A percentile compares a stretch with the other conserved stretches of the same genome.
phyloP scores from a whole-genome alignment of 164 flowering plant genomes.

The Platanus orientalis region DNA sequence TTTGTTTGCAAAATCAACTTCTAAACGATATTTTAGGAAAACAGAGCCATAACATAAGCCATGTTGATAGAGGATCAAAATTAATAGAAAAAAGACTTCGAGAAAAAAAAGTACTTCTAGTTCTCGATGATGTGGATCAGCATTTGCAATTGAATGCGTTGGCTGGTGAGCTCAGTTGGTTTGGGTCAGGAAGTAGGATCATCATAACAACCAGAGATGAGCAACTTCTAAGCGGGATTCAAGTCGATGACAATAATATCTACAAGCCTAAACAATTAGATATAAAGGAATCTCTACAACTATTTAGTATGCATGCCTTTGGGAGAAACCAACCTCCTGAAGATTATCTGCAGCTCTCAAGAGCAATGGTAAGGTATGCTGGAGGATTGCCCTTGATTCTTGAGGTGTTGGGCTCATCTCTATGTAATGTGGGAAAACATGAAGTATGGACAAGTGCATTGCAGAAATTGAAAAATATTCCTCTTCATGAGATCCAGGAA shows the following conservation, averaged over 20 bases:
- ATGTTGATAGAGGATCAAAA: neutral
- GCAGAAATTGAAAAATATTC: too few species aligned
- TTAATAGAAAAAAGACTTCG: too few species aligned
- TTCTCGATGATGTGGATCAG: conserved; percentile 23
- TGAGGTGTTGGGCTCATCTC: conserved; percentile 7
- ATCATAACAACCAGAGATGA: conserved; percentile 15
- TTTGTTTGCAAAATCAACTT: neutral
- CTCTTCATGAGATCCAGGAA: too few species aligned
- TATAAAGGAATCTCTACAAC: conserved; percentile 6
- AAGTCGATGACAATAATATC: neutral
- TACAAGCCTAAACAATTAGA: neutral
- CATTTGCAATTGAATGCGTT: conserved; percentile 8
- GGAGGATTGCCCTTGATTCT: conserved; percentile 7
- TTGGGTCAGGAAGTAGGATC: too few species aligned
- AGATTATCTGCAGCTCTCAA: neutral
- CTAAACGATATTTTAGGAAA: neutral
- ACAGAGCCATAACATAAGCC: neutral
- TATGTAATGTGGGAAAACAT: neutral
- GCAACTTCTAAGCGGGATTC: neutral
- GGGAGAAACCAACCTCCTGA: conserved; percentile 1
- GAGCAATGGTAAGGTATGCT: neutral
- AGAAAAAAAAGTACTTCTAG: conserved; percentile 15
- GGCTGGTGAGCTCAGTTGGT: conserved; percentile 16
- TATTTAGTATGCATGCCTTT: conserved; percentile 14
- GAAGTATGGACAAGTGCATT: conserved; percentile 12